These are phyloP conservation scores for Neurospora tetrasperma DNA, from an alignment of 495 filamentous ascomycete genomes.

Conservation along the genomic window DNA sequence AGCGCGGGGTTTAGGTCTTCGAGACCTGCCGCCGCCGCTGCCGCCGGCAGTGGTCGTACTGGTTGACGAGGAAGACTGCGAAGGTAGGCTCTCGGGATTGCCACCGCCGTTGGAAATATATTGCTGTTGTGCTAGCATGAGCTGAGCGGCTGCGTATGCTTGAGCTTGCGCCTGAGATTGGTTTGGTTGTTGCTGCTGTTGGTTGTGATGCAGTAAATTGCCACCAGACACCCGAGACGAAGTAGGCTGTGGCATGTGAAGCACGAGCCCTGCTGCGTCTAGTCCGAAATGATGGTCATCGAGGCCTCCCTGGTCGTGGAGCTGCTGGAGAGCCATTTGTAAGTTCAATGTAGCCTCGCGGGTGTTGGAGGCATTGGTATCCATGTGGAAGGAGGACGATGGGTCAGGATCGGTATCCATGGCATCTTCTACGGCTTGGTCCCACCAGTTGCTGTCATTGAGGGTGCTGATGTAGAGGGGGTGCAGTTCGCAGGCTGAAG, in stretches of 20 bases:
- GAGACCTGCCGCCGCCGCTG: constrained; percentile 7
- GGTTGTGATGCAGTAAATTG: not conserved
- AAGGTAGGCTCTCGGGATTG: not conserved
- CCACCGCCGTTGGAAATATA: not conserved
- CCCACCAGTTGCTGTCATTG: constrained; percentile 21
- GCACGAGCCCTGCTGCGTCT: constrained; percentile 23
- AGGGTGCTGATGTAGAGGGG: not conserved
- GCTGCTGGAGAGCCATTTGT: constrained; percentile 1
- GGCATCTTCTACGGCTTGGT: constrained; percentile 9
- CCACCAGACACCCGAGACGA: not conserved
- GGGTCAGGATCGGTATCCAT: constrained; percentile 13
- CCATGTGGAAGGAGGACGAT: constrained; percentile 3
- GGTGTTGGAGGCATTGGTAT: constrained; percentile 6
- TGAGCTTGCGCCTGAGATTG: not conserved
- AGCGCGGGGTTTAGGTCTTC: constrained; percentile 30
- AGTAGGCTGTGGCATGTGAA: constrained; percentile 26
- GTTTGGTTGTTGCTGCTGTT: constrained; percentile 1
- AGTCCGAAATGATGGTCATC: constrained; percentile 21
- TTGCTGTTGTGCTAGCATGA: not conserved
- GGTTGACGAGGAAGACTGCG: not conserved
- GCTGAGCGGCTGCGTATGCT: not conserved
- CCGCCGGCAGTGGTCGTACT: not conserved
- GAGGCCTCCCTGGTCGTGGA: constrained; percentile 10
- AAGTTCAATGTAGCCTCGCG: not conserved
- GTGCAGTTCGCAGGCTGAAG: not conserved